Evolutionary conservation across 2,329 filamentous ascomycete species (phyloP).

Genomic region (Colletotrichum tamarilloi): DNA sequence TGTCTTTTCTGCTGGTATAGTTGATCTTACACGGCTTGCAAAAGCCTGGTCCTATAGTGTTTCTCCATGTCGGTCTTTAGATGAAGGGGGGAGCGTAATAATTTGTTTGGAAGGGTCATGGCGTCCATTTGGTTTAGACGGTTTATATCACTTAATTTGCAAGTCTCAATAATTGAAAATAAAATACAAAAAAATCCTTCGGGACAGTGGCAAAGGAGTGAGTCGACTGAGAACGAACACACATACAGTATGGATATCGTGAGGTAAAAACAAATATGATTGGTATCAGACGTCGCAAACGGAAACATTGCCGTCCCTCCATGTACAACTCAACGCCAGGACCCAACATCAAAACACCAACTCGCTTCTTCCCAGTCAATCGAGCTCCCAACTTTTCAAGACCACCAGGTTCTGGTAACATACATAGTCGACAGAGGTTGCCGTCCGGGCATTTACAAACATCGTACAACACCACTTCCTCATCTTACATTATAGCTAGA

Average conservation of each 20-base stretch:
- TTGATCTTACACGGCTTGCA: not conserved
- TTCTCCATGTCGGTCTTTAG: not conserved
- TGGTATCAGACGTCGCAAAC: not conserved
- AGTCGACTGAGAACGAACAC: too few relatives aligned
- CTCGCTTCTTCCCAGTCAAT: not conserved
- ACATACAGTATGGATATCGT: not conserved
- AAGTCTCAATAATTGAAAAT: not conserved
- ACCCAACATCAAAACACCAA: not conserved
- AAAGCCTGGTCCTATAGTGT: not conserved
- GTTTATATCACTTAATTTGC: not conserved
- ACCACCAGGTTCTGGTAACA: not conserved
- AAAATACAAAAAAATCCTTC: not conserved
- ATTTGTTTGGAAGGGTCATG: not conserved
- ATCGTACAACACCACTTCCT: not conserved
- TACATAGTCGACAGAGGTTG: slow-evolving; percentile 5
- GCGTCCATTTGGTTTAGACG: not conserved
- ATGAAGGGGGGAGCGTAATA: not conserved
- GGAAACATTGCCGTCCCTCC: not conserved
- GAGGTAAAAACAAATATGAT: not conserved
- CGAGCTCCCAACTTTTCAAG: not conserved
- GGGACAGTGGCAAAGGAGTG: not conserved
- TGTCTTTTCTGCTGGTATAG: not conserved
- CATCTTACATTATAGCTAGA: slow-evolving; percentile 32
- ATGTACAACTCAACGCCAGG: not conserved
- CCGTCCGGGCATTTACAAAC: slow-evolving; percentile 14